phyloP scores from a whole-genome alignment of 2,329 filamentous ascomycete genomes.

The Colletotrichum caudatum region DNA sequence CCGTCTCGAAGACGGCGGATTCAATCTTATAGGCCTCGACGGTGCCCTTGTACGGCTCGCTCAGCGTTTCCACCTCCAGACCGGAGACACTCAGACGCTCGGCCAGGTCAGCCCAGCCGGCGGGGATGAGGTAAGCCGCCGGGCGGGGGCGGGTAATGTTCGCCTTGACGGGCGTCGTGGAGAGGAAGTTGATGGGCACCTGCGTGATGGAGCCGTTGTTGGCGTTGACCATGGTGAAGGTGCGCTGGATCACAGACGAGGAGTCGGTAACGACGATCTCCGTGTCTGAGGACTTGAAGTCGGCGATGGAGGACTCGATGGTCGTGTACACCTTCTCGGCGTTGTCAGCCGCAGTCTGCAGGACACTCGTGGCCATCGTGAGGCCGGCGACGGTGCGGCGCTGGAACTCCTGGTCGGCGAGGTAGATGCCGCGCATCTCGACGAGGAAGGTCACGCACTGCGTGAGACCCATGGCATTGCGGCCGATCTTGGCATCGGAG shows the following conservation, averaged over 20 bases:
- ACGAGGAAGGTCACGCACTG: constrained; percentile 49
- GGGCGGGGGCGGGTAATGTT: constrained; percentile 50
- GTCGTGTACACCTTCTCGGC: constrained; percentile 47
- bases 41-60: constrained; percentile 44
- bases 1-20: constrained; percentile 43
- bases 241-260: constrained; percentile 41
- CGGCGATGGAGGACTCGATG: constrained; percentile 45
- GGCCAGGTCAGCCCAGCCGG: constrained; percentile 47
- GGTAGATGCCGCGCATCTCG: constrained; percentile 49
- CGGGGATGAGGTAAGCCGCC: constrained; percentile 48
- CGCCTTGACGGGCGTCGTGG: constrained; percentile 46
- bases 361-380: constrained; percentile 46
- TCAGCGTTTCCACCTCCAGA: constrained; percentile 46
- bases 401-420: constrained; percentile 50
- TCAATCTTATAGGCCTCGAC: constrained; percentile 48
- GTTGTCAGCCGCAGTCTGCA: constrained; percentile 50
- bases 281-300: constrained; percentile 46
- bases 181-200: constrained; percentile 47
- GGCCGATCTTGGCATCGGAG: constrained; percentile 48
- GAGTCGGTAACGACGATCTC: constrained; percentile 49
- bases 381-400: constrained; percentile 48
- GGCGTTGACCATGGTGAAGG: constrained; percentile 47
- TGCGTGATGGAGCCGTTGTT: constrained; percentile 47
- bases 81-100: constrained; percentile 47
- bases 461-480: constrained; percentile 48